Conservation (phyloP, 768 basidiomycete genomes). For the Mycena crocata region DNA sequence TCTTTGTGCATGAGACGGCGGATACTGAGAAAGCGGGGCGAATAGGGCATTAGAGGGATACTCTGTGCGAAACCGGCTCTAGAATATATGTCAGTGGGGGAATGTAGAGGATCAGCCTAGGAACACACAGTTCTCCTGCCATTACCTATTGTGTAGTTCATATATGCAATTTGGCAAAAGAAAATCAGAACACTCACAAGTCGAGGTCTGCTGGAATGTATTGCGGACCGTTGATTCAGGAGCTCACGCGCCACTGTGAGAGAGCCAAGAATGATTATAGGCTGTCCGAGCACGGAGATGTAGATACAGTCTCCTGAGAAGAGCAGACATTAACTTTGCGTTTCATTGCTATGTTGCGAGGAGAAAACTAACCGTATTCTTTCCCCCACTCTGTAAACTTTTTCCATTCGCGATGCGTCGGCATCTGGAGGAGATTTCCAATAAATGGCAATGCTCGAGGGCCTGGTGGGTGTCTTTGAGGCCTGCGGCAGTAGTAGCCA, state of each 20-base stretch:
- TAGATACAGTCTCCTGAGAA: slow-evolving; percentile 16
- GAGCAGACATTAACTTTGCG: not conserved
- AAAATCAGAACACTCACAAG: not conserved
- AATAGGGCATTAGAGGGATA: slow-evolving; percentile 5
- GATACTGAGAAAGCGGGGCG: slow-evolving; percentile 4
- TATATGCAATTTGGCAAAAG: not conserved
- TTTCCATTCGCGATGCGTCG: slow-evolving; percentile 37
- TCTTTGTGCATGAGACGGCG: slow-evolving; percentile 20
- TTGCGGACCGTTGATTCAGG: slow-evolving; percentile 3
- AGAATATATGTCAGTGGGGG: not conserved
- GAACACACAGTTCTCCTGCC: slow-evolving; percentile 16
- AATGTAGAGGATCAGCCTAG: too few relatives aligned
- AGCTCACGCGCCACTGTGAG: slow-evolving; percentile 10
- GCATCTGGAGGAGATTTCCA: slow-evolving; percentile 41
- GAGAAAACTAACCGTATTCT: slow-evolving; percentile 31
- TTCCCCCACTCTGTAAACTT: slow-evolving; percentile 40
- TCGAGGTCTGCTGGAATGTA: slow-evolving; percentile 15
- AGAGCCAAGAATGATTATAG: slow-evolving; percentile 8
- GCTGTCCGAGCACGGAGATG: slow-evolving; percentile 9
- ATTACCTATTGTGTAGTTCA: slow-evolving; percentile 4
- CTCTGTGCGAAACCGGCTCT: slow-evolving; percentile 4
- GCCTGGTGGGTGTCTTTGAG: slow-evolving; percentile 32
- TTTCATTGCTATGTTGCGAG: not conserved
- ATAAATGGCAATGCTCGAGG: slow-evolving; percentile 34
- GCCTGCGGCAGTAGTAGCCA: not conserved